These are phyloP conservation scores for Colletotrichum sp. DNA, from an alignment of 2,329 filamentous ascomycete species.

Conservation along the genomic window DNA sequence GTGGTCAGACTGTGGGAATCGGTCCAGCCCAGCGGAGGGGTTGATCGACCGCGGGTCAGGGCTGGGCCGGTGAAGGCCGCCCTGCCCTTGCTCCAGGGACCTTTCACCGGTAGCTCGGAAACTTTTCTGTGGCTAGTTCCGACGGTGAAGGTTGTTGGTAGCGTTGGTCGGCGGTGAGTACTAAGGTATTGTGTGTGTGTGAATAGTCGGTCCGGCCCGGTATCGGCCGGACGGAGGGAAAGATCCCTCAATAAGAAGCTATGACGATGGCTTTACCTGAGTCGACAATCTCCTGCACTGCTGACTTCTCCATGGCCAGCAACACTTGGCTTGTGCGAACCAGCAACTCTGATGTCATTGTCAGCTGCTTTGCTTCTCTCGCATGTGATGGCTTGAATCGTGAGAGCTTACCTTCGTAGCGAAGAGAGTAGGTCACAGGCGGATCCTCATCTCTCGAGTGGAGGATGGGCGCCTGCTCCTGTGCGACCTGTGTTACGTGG, in stretches of 20 bases:
- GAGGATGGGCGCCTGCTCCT: constrained; percentile 57
- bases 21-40: not conserved
- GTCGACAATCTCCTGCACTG: constrained; percentile 61
- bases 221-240: constrained; percentile 21
- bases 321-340: constrained; percentile 69
- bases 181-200: not conserved
- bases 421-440: constrained; percentile 72
- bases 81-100: not conserved
- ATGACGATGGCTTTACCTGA: constrained; percentile 73
- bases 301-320: constrained; percentile 68
- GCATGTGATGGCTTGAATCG: not conserved
- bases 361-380: constrained; percentile 10
- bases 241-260: constrained; percentile 44
- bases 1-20: constrained; percentile 4
- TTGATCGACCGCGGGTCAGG: not conserved
- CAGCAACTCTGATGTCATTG: constrained; percentile 63
- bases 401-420: constrained; percentile 68
- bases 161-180: not conserved
- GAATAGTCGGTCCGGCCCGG: not conserved
- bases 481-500: constrained; percentile 49
- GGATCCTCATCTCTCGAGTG: constrained; percentile 64
- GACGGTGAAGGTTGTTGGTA: not conserved
- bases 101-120: not conserved
- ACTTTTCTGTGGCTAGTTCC: not conserved
- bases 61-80: not conserved